Base-by-base conservation (phyloP, 306 rosid species). In the Vigna trinervia region DNA sequence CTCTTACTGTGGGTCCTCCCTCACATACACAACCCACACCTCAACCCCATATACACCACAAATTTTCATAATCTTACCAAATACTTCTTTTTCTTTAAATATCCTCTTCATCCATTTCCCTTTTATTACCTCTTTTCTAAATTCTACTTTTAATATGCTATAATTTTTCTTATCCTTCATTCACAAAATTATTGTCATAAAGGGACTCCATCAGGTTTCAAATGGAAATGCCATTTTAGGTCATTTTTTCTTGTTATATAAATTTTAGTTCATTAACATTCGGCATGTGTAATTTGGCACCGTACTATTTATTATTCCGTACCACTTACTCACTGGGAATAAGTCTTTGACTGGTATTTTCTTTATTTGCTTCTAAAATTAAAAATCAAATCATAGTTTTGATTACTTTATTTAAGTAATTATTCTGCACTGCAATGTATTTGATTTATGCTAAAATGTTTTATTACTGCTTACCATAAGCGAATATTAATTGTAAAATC, bases 21-120 rank as follows among this genome's bases (percentile, higher is more conserved):
- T 66, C 83, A 78, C 91, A 87, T 83, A 81, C 91, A 84, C 75
- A 52, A 19, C 97, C 92, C 92, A 78, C 92, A 84, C 63, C 87
- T 58, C 89, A 34, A 80, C 82, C 86, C 48, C 48, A 45, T 41
- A 56, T 20, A 5, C 51, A 26, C 5, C 0, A 9, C 0, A 64
- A 6, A 14, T 5, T 2, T 60, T 32, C 36, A 32, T 61, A 6
- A 59, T 4, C 19, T 59, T 59, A 4, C 65, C 46, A 8, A 51
- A 50, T 13, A 4, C 23, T 3, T 6, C 0, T 38, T 23, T 57
- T 56, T 50, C 23, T 15, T n/a, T 48, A 48, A 50, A 32, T 9
- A 41, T 67, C 12, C 17, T 17, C n/a, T 34, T 50, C 0, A n/a
- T 30, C 3, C 11, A 0, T 6, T 4, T 65, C 1, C 6, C 8